A percentile compares a stretch with the other conserved stretches of the same genome.
Conservation (phyloP, 2,329 filamentous ascomycete genomes). For the Neopestalotiopsis sp. region DNA sequence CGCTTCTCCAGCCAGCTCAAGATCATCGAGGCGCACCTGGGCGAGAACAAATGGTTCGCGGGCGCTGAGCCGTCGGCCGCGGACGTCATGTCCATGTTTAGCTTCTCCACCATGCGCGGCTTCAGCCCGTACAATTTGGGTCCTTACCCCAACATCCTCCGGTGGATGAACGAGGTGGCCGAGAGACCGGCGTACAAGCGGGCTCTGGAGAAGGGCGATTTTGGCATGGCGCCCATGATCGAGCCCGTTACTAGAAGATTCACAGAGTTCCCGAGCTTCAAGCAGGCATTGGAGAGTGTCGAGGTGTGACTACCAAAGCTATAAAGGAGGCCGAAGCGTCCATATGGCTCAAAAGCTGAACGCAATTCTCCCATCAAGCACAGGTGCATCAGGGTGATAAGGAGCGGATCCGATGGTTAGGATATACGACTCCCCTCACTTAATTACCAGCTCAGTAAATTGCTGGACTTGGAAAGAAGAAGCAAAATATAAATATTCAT, state of each 20-base stretch:
- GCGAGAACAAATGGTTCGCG: constrained; percentile 18
- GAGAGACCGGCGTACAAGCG: constrained; percentile 18
- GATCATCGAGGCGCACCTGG: constrained; percentile 18
- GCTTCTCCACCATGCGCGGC: constrained; percentile 19
- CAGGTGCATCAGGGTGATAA: no score
- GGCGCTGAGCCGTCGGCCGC: constrained; percentile 15
- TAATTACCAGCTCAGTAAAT: no score
- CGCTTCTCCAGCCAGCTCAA: constrained; percentile 13
- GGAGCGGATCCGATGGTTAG: no score
- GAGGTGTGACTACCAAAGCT: background rate
- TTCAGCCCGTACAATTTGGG: constrained; percentile 14
- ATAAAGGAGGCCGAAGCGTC: background rate
- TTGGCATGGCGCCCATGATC: constrained; percentile 21
- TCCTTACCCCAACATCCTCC: constrained; percentile 19
- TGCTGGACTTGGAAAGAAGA: no score
- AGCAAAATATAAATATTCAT: no score
- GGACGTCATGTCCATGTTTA: constrained; percentile 21
- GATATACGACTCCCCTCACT: no score
- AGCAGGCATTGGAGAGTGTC: constrained; percentile 12
- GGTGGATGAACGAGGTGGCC: constrained; percentile 19
- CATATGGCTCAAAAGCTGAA: background rate
- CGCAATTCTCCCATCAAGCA: background rate
- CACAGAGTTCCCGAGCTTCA: constrained; percentile 19
- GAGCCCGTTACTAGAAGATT: constrained; percentile 16
- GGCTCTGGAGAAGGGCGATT: constrained; percentile 20